A percentile compares a stretch with the other conserved stretches of the same genome.
phyloP scores from a whole-genome alignment of 1,139 yeast genomes.

The Casaregolazyma lundiana region DNA sequence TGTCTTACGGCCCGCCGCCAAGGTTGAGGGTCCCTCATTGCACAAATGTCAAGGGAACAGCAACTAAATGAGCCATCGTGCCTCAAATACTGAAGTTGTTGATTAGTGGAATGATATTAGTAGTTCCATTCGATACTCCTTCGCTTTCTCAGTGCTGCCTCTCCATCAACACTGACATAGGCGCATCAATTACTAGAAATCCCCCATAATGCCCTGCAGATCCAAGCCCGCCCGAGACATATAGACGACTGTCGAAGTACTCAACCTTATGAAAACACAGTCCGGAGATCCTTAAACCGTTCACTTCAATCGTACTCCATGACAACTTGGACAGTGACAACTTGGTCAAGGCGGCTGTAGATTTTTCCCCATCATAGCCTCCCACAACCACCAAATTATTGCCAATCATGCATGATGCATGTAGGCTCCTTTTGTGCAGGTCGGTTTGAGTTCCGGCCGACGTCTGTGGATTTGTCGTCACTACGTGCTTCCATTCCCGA shows the following conservation, averaged over 20 bases:
- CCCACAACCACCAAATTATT: constrained; percentile 21
- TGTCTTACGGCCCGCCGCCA: too few species aligned
- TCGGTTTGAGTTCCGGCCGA: neutral
- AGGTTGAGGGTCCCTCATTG: too few species aligned
- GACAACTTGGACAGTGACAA: constrained; percentile 17
- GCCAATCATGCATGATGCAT: constrained; percentile 19
- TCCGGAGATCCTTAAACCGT: constrained; percentile 21
- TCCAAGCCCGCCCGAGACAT: constrained; percentile 23
- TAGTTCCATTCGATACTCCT: neutral
- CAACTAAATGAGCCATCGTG: too few species aligned
- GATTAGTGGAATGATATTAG: too few species aligned
- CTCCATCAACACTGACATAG: constrained; percentile 14
- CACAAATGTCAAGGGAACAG: too few species aligned
- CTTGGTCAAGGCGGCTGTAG: constrained; percentile 17
- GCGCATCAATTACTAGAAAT: constrained; percentile 23
- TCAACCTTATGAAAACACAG: constrained; percentile 22
- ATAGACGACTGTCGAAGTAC: constrained; percentile 21
- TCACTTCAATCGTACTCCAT: constrained; percentile 20
- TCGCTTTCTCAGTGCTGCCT: neutral
- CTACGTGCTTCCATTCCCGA: constrained; percentile 18
- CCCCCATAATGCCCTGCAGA: constrained; percentile 20
- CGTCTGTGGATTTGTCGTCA: neutral
- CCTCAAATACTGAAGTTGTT: too few species aligned
- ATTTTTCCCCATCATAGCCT: constrained; percentile 24
- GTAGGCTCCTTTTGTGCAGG: constrained; percentile 19